Base-by-base conservation (phyloP, 371 early-diverging fungal species). In the Mucor mucedo region DNA sequence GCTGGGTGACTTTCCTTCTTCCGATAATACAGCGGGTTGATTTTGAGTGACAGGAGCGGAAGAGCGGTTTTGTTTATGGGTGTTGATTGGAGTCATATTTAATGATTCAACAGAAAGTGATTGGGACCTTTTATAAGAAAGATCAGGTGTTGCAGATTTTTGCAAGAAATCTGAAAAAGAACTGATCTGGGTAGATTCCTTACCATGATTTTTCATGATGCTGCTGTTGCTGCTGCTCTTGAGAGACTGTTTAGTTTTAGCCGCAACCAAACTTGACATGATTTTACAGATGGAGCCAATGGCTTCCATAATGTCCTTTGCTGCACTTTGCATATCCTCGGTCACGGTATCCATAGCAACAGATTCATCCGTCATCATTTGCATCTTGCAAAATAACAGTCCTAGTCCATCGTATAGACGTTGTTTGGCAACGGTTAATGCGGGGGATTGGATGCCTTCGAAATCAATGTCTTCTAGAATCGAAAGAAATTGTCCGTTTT, bases 401-500 rank as follows among this genome's bases (percentile, higher is more conserved):
- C 91, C 88, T 16, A 92, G 78, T 21, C 81, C 80, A 63, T 91
- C 89, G 69, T 86, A 88, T 16, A 92, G 62, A 3, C 65, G 65
- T 49, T 90, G 87, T 39, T 73, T 72, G 73, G 59, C 9, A 58
- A 13, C 5, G 63, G 62, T 6, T 80, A 60, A 54, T 77, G 52
- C 55, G 21, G 21, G 21, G 21, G 21, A 21, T 21, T 38, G 27
- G 44, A 78, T 63, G 2, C 33, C 41, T 1, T 69, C 62, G 30
- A 71, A 76, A 40, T 75, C 77, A 28, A 75, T 78, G 54, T 77
- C 80, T 14, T 79, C 77, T 28, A 83, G 50, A 35, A 77, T 69
- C 3, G 74, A 72, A 16, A 79, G 45, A 27, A 83, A 77, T 38
- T 83, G 80, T 9, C 76, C 75, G 5, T 73, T 71, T 52, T 78